phyloP scores from a whole-genome alignment of 257 asterid genomes.

The Plectranthus barbatus region DNA sequence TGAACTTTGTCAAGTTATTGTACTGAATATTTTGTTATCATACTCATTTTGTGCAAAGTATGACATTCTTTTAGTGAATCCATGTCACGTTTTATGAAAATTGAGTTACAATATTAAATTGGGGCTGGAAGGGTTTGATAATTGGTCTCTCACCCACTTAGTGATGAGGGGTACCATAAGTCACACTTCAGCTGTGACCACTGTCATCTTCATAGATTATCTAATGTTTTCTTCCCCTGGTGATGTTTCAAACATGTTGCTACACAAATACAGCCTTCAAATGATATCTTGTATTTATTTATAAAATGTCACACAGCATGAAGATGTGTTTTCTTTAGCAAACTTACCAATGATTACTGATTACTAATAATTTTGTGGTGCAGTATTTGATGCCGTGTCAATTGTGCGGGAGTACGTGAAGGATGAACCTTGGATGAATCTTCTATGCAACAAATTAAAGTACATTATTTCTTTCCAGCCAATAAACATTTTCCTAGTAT shows the following conservation, averaged over 20 bases:
- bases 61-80: not conserved
- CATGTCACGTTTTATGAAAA: no score
- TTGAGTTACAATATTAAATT: no score
- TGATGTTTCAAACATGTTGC: not conserved
- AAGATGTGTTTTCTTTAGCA: not conserved
- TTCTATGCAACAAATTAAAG: constrained; percentile 65
- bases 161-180: no score
- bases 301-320: not conserved
- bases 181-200: not conserved
- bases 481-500: not conserved
- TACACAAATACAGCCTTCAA: not conserved
- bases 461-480: constrained; percentile 20
- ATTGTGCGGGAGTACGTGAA: constrained; percentile 82
- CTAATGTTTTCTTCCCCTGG: not conserved
- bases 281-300: not conserved
- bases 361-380: constrained; percentile 17
- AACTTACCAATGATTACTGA: constrained; percentile 11
- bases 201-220: not conserved
- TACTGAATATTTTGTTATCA: no score
- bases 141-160: no score
- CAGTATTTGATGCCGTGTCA: constrained; percentile 68
- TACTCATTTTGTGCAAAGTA: not conserved
- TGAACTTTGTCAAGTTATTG: no score
- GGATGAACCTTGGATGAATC: constrained; percentile 84
- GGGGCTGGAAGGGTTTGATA: no score